These are phyloP conservation scores for Artomyces pyxidatus DNA, from an alignment of 768 basidiomycete species.

Conservation along the genomic window DNA sequence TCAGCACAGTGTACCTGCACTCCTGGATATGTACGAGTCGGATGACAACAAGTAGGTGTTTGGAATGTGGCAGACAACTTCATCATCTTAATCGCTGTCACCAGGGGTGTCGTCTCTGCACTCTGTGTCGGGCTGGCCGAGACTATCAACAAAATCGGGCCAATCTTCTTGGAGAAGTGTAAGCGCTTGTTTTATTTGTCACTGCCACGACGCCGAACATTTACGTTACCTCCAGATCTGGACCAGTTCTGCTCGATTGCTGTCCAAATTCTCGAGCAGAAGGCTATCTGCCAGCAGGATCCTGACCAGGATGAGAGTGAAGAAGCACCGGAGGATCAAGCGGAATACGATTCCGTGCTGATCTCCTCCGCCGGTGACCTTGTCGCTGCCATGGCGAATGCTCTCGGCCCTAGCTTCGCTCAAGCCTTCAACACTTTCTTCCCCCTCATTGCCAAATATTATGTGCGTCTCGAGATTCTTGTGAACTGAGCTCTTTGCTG, in stretches of 20 bases:
- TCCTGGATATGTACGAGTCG: slow-evolving; percentile 84
- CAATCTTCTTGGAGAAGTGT: slow-evolving; percentile 76
- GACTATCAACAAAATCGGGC: slow-evolving; percentile 87
- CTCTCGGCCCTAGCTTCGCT: slow-evolving; percentile 78
- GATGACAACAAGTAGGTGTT: slow-evolving; percentile 93
- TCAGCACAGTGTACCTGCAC: slow-evolving; percentile 58
- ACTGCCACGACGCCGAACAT: slow-evolving; percentile 7
- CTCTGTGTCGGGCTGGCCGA: slow-evolving; percentile 87
- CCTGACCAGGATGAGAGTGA: slow-evolving; percentile 87
- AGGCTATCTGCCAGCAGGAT: slow-evolving; percentile 93
- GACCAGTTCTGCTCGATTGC: slow-evolving; percentile 77
- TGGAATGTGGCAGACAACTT: slow-evolving; percentile 7
- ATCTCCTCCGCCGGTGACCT: slow-evolving; percentile 93
- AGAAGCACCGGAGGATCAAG: slow-evolving; percentile 81
- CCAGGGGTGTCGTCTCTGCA: slow-evolving; percentile 78
- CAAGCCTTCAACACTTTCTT: slow-evolving; percentile 81
- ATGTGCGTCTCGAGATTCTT: slow-evolving; percentile 43
- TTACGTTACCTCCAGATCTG: slow-evolving; percentile 37
- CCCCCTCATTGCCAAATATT: slow-evolving; percentile 86
- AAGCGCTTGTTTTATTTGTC: slow-evolving; percentile 23
- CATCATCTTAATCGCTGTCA: slow-evolving; percentile 16
- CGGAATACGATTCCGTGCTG: slow-evolving; percentile 94
- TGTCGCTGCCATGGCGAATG: slow-evolving; percentile 79
- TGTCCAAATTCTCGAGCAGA: slow-evolving; percentile 82
- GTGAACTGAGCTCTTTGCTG: background rate